Evolutionary conservation across 371 early-diverging fungal genomes (phyloP).

Genomic region (Circinella minor): DNA sequence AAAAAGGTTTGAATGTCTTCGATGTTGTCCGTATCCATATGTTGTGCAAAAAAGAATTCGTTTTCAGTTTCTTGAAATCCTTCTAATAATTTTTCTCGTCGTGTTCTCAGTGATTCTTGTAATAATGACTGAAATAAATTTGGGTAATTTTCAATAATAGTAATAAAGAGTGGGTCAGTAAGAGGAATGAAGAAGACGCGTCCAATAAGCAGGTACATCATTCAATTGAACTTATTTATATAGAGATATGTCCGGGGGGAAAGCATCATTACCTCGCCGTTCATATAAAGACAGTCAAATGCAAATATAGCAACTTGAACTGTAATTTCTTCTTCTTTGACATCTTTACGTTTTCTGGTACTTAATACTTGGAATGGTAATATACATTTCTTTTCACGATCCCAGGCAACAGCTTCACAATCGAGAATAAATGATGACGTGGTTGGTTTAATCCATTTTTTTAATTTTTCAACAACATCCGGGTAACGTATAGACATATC

Average conservation of each 20-base stretch:
- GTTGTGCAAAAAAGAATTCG: constrained; percentile 87
- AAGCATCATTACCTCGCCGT: constrained; percentile 72
- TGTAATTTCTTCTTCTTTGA: constrained; percentile 86
- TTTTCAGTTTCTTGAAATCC: constrained; percentile 85
- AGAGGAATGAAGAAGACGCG: no score
- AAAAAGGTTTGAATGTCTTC: constrained; percentile 97
- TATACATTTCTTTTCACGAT: constrained; percentile 82
- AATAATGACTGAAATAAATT: constrained; percentile 68
- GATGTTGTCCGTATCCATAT: constrained; percentile 80
- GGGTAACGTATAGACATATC: constrained; percentile 95
- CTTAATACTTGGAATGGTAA: constrained; percentile 98
- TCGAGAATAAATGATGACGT: constrained; percentile 96
- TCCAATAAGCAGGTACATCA: no score
- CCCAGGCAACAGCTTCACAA: constrained; percentile 99
- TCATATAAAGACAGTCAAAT: constrained; percentile 97
- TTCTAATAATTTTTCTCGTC: constrained; percentile 80
- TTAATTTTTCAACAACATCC: constrained; percentile 81
- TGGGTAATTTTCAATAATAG: no score
- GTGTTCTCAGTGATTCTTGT: constrained; percentile 74
- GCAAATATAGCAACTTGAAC: constrained; percentile 97
- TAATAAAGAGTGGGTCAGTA: no score
- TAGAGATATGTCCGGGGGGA: not conserved
- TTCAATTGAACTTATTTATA: not conserved
- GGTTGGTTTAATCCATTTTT: constrained; percentile 62
- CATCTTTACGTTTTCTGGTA: constrained; percentile 98